A percentile compares a stretch with the other conserved stretches of the same genome.
phyloP scores from a whole-genome alignment of 306 rosid species.

The Astragalus membranaceus region DNA sequence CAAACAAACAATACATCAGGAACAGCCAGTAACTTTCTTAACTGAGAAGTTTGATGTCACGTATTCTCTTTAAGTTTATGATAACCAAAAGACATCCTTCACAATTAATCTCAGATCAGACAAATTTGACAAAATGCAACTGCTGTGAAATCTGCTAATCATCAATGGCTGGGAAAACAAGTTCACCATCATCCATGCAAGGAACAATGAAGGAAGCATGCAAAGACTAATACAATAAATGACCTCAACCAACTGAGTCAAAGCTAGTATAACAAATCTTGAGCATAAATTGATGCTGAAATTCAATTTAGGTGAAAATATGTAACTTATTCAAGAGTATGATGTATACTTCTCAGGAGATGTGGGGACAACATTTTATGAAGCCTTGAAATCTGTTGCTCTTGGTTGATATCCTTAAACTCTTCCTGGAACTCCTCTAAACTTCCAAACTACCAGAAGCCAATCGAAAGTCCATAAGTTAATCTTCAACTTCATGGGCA shows the following conservation, averaged over 20 bases:
- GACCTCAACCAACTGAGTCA: slow-evolving; percentile 5
- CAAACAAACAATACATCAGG: too few relatives aligned
- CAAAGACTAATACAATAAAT: slow-evolving; percentile 5
- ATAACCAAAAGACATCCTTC: too few relatives aligned
- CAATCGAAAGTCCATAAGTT: slow-evolving; percentile 7
- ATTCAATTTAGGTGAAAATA: slow-evolving; percentile 9
- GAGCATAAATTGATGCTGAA: background rate
- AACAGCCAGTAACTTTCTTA: too few relatives aligned
- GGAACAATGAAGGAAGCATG: background rate
- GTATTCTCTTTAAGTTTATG: too few relatives aligned
- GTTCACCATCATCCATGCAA: background rate
- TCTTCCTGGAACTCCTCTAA: slow-evolving; percentile 98
- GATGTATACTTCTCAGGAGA: slow-evolving; percentile 79
- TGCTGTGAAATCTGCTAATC: too few relatives aligned
- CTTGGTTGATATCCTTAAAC: slow-evolving; percentile 94
- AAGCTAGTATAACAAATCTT: background rate
- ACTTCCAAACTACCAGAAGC: slow-evolving; percentile 68
- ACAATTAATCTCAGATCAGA: too few relatives aligned
- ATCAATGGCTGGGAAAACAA: too few relatives aligned
- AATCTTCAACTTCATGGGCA: slow-evolving; percentile 4
- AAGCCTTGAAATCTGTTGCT: slow-evolving; percentile 87
- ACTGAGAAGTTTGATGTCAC: too few relatives aligned
- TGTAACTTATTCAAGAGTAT: slow-evolving; percentile 16
- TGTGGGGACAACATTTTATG: slow-evolving; percentile 95
- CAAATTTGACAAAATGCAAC: too few relatives aligned